Conservation (phyloP, 164 flowering plant genomes). For the Aristolochia contorta region DNA sequence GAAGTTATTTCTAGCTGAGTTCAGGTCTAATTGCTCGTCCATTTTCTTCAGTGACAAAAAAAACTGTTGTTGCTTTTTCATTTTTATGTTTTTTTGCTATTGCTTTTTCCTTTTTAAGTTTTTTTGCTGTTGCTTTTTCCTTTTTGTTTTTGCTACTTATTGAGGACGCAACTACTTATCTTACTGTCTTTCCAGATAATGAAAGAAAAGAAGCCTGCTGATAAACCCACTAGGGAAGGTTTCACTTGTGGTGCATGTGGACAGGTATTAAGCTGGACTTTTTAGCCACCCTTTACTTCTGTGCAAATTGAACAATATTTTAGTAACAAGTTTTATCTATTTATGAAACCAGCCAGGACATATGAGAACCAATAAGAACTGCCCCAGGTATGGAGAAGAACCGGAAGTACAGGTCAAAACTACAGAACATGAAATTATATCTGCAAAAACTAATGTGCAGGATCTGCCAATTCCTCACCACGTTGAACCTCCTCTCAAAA, state of each 20-base stretch:
- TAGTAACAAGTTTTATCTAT: constrained; percentile 3
- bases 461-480: constrained; percentile 37
- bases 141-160: too few relatives aligned
- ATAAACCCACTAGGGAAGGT: constrained; percentile 61
- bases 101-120: too few relatives aligned
- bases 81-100: too few relatives aligned
- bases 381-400: constrained; percentile 88
- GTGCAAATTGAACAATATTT: neutral
- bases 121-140: too few relatives aligned
- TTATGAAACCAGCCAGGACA: constrained; percentile 65
- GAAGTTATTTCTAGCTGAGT: too few relatives aligned
- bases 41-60: too few relatives aligned
- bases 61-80: too few relatives aligned
- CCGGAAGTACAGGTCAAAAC: constrained; percentile 40
- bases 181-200: constrained; percentile 27
- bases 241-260: constrained; percentile 96
- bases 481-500: constrained; percentile 41
- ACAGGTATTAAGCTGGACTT: constrained; percentile 44
- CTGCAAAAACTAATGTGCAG: constrained; percentile 27
- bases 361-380: constrained; percentile 96
- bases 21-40: too few relatives aligned
- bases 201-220: constrained; percentile 59
- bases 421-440: constrained; percentile 36
- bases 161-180: neutral
- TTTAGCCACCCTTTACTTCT: neutral